Conservation (phyloP, 2,329 filamentous ascomycete genomes). For the Aspergillus melleus region DNA sequence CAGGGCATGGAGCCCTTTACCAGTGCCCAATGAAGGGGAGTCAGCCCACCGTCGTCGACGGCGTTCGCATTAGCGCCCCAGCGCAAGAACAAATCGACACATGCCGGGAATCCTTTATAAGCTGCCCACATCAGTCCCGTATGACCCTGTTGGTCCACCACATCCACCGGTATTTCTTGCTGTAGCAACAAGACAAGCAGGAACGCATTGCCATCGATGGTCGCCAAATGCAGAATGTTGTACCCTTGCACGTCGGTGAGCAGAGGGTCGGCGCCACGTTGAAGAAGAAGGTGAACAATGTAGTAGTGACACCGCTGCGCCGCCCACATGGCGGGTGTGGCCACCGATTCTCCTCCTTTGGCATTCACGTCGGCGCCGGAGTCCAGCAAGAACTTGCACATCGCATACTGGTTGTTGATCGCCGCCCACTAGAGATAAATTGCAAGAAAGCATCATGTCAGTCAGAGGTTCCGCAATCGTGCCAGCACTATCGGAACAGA, state of each 20-base stretch:
- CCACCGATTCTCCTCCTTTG: constrained; percentile 92
- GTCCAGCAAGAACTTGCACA: constrained; percentile 92
- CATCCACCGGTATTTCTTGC: constrained; percentile 92
- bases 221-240: constrained; percentile 95
- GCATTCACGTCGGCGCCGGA: constrained; percentile 86
- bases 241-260: constrained; percentile 94
- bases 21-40: constrained; percentile 91
- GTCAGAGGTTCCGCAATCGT: not conserved
- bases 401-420: constrained; percentile 97
- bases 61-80: constrained; percentile 96
- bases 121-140: constrained; percentile 98
- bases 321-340: constrained; percentile 94
- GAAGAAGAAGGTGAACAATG: constrained; percentile 86
- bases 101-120: constrained; percentile 92
- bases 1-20: constrained; percentile 89
- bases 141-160: constrained; percentile 84
- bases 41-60: constrained; percentile 88
- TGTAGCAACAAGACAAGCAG: constrained; percentile 87
- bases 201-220: constrained; percentile 93
- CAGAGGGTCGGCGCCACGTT: constrained; percentile 88
- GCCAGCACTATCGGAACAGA: constrained; percentile 16
- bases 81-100: constrained; percentile 85
- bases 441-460: constrained; percentile 15
- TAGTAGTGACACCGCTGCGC: constrained; percentile 97
- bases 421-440: constrained; percentile 78